Conservation (phyloP, 371 early-diverging fungal species). For the Syncephalastrum sp. region DNA sequence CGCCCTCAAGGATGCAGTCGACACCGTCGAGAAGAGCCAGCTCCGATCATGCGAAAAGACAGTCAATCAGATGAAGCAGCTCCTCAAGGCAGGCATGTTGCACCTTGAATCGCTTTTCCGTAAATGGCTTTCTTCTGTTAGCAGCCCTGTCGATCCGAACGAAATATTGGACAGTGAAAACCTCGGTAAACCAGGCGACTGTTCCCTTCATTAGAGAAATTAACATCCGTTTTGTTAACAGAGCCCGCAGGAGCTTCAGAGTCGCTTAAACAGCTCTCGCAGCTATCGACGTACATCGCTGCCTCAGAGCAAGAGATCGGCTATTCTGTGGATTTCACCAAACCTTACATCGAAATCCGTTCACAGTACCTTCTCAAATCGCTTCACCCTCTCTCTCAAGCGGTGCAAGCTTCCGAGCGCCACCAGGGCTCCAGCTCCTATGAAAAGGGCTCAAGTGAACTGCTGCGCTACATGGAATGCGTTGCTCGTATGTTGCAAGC, state of each 20-base stretch:
- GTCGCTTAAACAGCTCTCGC: conserved; percentile 52
- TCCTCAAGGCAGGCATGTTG: conserved; percentile 54
- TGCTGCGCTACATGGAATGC: conserved; percentile 61
- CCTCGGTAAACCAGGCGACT: conserved; percentile 11
- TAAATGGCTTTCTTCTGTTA: conserved; percentile 49
- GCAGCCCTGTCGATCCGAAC: conserved; percentile 50
- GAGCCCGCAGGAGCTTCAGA: conserved; percentile 3
- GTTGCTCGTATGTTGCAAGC: conserved; percentile 63
- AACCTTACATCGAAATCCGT: conserved; percentile 75
- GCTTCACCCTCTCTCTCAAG: conserved; percentile 54
- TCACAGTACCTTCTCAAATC: conserved; percentile 67
- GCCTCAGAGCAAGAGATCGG: conserved; percentile 60
- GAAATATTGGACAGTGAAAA: conserved; percentile 18
- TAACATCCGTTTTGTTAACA: too few relatives aligned
- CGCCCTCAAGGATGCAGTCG: conserved; percentile 56
- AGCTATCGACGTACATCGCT: conserved; percentile 63
- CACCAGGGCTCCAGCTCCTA: conserved; percentile 60
- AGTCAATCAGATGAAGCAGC: conserved; percentile 55
- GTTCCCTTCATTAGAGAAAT: neutral
- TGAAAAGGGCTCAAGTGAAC: conserved; percentile 65
- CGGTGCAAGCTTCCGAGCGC: conserved; percentile 45
- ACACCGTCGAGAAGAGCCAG: conserved; percentile 50
- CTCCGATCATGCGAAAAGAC: conserved; percentile 55
- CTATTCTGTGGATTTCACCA: conserved; percentile 65
- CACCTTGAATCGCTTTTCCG: conserved; percentile 58